Percentiles rank a stretch among this genome's conserved stretches.
Conservation (phyloP, 2,329 filamentous ascomycete genomes). For the Fusarium tricinctum region DNA sequence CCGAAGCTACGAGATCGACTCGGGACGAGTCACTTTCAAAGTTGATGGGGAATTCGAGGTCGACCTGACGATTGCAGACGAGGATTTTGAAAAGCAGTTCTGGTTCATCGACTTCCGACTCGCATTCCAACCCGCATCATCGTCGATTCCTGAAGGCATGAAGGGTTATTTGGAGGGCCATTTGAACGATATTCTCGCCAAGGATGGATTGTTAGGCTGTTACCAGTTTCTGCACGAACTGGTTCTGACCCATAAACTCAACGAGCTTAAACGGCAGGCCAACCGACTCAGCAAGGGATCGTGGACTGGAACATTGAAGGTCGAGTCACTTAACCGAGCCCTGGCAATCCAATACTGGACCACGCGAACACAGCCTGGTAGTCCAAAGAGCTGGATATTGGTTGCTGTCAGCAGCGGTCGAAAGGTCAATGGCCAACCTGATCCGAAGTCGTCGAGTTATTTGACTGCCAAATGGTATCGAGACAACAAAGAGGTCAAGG, state of each 20-base stretch:
- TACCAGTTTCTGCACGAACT: conserved; percentile 91
- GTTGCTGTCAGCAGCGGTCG: conserved; percentile 82
- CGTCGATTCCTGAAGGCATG: conserved; percentile 71
- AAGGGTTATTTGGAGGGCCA: conserved; percentile 76
- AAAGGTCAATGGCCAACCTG: conserved; percentile 57
- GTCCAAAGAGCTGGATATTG: conserved; percentile 90
- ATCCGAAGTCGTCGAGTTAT: conserved; percentile 64
- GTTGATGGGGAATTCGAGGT: conserved; percentile 91
- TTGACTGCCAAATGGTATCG: conserved; percentile 85
- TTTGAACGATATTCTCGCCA: conserved; percentile 78
- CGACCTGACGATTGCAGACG: conserved; percentile 90
- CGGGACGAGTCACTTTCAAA: conserved; percentile 90
- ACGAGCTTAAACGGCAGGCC: conserved; percentile 83
- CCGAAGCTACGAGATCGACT: conserved; percentile 80
- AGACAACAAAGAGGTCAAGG: conserved; percentile 80
- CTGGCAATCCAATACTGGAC: conserved; percentile 94
- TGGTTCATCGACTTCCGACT: conserved; percentile 96
- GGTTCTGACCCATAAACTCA: conserved; percentile 90
- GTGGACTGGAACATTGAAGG: conserved; percentile 83
- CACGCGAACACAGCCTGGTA: conserved; percentile 64
- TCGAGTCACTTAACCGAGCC: conserved; percentile 84
- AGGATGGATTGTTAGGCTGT: conserved; percentile 81
- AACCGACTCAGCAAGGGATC: conserved; percentile 74
- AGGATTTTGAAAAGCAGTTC: conserved; percentile 85
- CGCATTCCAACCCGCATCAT: conserved; percentile 78